Evolutionary conservation across 2,329 filamentous ascomycete species (phyloP).

Genomic region (Colletotrichum navitas): DNA sequence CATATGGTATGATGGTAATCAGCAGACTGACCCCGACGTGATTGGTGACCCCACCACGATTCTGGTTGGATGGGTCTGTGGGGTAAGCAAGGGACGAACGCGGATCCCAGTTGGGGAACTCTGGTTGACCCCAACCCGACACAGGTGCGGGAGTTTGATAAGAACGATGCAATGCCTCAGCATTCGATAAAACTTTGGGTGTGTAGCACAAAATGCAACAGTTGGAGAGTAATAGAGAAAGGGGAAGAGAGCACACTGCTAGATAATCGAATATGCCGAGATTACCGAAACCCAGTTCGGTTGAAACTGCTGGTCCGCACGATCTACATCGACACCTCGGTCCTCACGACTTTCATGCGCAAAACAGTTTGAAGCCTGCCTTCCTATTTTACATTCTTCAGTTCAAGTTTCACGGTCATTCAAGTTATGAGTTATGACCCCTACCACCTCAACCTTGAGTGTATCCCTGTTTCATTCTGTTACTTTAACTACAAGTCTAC

Average conservation of each 20-base stretch:
- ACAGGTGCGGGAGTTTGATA: background rate
- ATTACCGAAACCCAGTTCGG: background rate
- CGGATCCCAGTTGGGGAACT: background rate
- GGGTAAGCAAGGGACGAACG: slow-evolving; percentile 2
- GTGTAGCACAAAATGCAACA: background rate
- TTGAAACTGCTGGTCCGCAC: background rate
- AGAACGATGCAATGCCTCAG: no score
- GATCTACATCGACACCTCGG: background rate
- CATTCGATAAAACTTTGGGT: no score
- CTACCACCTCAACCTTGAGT: background rate
- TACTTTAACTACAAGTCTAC: slow-evolving; percentile 49
- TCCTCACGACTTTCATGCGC: background rate
- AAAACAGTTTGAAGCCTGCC: background rate
- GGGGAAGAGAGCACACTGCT: background rate
- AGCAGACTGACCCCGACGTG: slow-evolving; percentile 2
- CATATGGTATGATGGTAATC: slow-evolving; percentile 11
- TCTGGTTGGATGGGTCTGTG: slow-evolving; percentile 22
- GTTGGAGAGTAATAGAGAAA: background rate
- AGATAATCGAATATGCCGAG: background rate
- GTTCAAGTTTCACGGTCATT: background rate
- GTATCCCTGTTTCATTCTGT: slow-evolving; percentile 3
- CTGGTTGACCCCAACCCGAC: slow-evolving; percentile 20
- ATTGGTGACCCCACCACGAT: slow-evolving; percentile 1
- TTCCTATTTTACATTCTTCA: background rate
- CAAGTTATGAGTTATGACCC: no score